Conservation (phyloP, 106 monocot genomes). For the Dioscorea zingiberensis region DNA sequence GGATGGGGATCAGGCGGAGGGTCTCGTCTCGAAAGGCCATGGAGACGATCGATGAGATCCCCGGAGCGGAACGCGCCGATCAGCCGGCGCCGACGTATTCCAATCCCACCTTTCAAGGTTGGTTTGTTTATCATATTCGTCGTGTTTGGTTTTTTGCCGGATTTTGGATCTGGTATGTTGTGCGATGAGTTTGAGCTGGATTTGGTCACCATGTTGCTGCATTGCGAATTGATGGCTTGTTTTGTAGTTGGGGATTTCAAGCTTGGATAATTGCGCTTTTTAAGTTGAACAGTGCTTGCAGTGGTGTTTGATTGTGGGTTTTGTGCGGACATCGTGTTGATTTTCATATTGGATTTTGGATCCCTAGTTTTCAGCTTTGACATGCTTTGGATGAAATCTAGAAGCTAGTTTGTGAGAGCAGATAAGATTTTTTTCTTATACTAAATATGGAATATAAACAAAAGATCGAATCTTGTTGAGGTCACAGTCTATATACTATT, state of each 20-base stretch:
- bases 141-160: neutral
- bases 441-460: neutral
- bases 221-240: too few relatives aligned
- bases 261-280: too few relatives aligned
- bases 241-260: too few relatives aligned
- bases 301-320: too few relatives aligned
- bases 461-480: neutral
- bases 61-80: slow-evolving; percentile 3
- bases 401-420: too few relatives aligned
- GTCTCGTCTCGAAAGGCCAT: slow-evolving; percentile 23
- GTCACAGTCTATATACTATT: neutral
- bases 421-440: neutral
- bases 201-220: too few relatives aligned
- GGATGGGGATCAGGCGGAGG: slow-evolving; percentile 10
- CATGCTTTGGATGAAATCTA: too few relatives aligned
- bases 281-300: too few relatives aligned
- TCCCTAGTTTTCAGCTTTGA: neutral
- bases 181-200: too few relatives aligned
- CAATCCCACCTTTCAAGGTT: slow-evolving; percentile 49
- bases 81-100: slow-evolving; percentile 2
- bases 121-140: neutral
- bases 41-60: slow-evolving; percentile 57
- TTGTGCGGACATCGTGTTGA: too few relatives aligned
- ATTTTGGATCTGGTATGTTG: neutral
- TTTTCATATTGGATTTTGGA: too few relatives aligned